Base-by-base conservation (phyloP, 202 grass and related monocot species). In the Cymbopogon flexuosus region DNA sequence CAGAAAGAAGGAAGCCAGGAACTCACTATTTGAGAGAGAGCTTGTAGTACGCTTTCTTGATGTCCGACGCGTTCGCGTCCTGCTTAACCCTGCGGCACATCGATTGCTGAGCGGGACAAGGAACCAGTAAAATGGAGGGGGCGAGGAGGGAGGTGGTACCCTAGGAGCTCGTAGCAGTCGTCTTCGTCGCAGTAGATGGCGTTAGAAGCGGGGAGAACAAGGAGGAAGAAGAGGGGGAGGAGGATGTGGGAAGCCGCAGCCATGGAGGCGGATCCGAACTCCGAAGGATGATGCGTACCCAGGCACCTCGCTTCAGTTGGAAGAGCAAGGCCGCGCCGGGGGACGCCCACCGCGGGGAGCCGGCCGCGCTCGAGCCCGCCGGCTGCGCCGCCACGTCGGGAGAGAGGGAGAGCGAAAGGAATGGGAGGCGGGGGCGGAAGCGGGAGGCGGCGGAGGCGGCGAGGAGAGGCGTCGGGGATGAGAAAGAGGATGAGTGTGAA, bases 161-260 rank as follows among this genome's bases (percentile, higher is more conserved):
- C 95, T 23, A 98, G 95, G 42, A 98, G 90, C 84, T 98, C 88
- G 88, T 98, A 98, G 84, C 95, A 98, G 77, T 98, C 95, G 66
- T 94, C 90, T 72, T 92, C 90, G 30, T 98, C 95, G 86, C 95
- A 98, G 86, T 98, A 98, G 73, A 98, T 98, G 79, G 90, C 91
- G 22, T 68, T 15, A 52, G 81, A 73, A 12, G 56, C 69, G 16
- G 87, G 72, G 14, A 90, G 14, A 18, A 51, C 21, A 0, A 85
- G 78, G 37, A 87, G 2, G 49, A 86, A 2, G 3, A 77, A 65
- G 39, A 87, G 4, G 54, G 22, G 7, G 24, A 69, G 11, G 56
- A 72, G 75, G n/a, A n/a, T n/a, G 12, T 23, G 81, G 34, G 65
- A 9, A 67, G 78, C 31, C 23, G 81, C 81, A 52, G 90, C 72